Base-by-base conservation (phyloP, 257 asterid genomes). In the Cruciata laevipes region DNA sequence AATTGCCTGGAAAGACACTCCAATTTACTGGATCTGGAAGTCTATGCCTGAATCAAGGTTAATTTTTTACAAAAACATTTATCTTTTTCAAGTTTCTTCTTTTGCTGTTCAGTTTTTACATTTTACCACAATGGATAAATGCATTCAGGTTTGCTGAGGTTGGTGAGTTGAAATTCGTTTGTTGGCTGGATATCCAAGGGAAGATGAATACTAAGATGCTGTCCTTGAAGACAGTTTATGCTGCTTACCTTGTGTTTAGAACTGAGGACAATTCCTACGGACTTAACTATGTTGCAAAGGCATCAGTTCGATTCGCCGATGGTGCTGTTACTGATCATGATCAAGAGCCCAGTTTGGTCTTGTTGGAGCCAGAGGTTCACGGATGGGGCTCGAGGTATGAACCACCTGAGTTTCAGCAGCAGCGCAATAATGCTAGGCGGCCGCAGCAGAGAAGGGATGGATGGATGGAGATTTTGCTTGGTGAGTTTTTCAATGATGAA, bases 101-200 rank as follows among this genome's bases (percentile, higher is more conserved):
- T 9, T n/a, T 16, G 23, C 0, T 51, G 24, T 51, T 51, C 9
- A 51, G 55, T 47, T 47, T 47, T 12, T 12, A n/a, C n/a, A 3
- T 51, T 18, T 53, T 53, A 18, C 60, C 1, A 30, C 5, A 55
- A 13, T 20, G 21, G 18, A 17, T 21, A 14, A 1, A 6, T 51
- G 4, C 44, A 12, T 75, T 16, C 80, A 90, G 96, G 86, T 88
- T 90, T 64, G 33, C 77, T 0, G 90, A 90, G 74, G 96, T 88
- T 74, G 97, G 89, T 3, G 73, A 73, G 75, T 85, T 90, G 59
- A 76, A 59, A 60, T 61, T 74, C 6, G 81, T 80, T 38, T 82
- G 87, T 21, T 85, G 87, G 96, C 85, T 90, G 21, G 86, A 86
- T 20, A 75, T 88, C 47, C 81, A 73, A 65, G 95, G 87, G 30